Evolutionary conservation across 108 stramenopile genomes (phyloP).

Genomic region (Pseudonitzschia pungens): DNA sequence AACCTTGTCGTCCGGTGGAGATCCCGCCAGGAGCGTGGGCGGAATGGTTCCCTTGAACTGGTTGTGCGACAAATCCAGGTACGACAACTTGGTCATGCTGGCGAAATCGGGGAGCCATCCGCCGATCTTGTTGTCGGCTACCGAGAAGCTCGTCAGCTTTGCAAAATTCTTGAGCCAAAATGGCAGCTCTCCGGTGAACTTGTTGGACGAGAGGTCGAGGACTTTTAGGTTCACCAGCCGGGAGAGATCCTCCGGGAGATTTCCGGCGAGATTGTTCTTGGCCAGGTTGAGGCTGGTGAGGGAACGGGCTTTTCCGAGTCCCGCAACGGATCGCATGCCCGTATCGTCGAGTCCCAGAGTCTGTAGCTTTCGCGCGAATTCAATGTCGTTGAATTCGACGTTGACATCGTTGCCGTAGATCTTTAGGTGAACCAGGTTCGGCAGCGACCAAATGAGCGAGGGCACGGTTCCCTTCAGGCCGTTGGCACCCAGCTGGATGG

Average conservation of each 20-base stretch:
- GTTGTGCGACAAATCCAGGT: constrained; percentile 35
- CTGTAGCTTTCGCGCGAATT: constrained; percentile 29
- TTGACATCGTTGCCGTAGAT: constrained; percentile 45
- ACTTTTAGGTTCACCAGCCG: constrained; percentile 14
- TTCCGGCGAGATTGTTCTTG: constrained; percentile 43
- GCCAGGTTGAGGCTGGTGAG: constrained; percentile 40
- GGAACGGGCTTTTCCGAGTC: constrained; percentile 31
- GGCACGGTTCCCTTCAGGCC: constrained; percentile 45
- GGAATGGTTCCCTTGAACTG: constrained; percentile 34
- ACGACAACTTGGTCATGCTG: constrained; percentile 8
- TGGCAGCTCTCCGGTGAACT: constrained; percentile 23
- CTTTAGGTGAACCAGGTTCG: constrained; percentile 28
- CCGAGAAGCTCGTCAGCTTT: constrained; percentile 15
- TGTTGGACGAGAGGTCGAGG: constrained; percentile 29
- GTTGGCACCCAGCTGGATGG: constrained; percentile 37
- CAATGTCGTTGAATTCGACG: constrained; percentile 31
- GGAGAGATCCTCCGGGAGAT: constrained; percentile 45
- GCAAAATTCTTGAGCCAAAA: constrained; percentile 21
- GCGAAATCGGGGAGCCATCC: constrained; percentile 18
- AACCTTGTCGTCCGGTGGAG: constrained; percentile 13
- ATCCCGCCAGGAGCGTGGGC: constrained; percentile 15
- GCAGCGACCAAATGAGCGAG: constrained; percentile 35
- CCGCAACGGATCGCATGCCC: constrained; percentile 37
- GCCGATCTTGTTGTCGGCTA: constrained; percentile 45
- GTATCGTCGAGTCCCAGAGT: constrained; percentile 39